A percentile compares a stretch with the other conserved stretches of the same genome.
Evolutionary conservation across 75 land plant species (phyloP).

Genomic region (Chamaecyparis obtusa): DNA sequence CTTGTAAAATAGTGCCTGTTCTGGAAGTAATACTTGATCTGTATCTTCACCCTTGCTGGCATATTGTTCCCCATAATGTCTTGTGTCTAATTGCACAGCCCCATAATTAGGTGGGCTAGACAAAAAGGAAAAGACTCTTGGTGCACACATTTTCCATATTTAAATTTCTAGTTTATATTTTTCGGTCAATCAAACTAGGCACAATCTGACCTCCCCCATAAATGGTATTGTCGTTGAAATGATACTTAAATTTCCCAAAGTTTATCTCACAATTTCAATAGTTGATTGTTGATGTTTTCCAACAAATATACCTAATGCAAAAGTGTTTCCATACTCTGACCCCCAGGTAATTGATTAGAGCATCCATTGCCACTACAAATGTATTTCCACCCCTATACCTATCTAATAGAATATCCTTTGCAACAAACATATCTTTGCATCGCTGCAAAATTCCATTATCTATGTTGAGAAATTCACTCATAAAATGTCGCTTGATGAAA

Average conservation of each 20-base stretch:
- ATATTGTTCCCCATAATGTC: slow-evolving; percentile 98
- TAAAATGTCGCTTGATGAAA: too few species aligned
- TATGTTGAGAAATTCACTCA: too few species aligned
- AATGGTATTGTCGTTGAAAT: background rate
- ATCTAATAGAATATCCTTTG: too few species aligned
- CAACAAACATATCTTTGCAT: too few species aligned
- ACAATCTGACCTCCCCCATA: background rate
- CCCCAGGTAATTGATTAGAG: slow-evolving; percentile 82
- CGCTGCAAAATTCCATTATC: too few species aligned
- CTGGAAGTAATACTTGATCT: slow-evolving; percentile 92
- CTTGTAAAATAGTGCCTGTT: slow-evolving; percentile 95
- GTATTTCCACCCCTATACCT: too few species aligned
- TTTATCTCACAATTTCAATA: background rate
- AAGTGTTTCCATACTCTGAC: slow-evolving; percentile 94
- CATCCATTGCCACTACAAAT: slow-evolving; percentile 97
- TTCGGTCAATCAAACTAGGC: background rate
- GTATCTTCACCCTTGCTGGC: slow-evolving; percentile 99
- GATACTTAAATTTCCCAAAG: background rate
- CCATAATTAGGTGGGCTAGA: slow-evolving; percentile 99
- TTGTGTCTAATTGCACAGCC: slow-evolving; percentile 94
- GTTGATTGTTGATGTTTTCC: background rate
- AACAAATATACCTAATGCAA: slow-evolving; percentile 74
- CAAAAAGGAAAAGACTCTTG: slow-evolving; percentile 92
- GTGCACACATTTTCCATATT: slow-evolving; percentile 40
- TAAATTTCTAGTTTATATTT: background rate